Base-by-base conservation (phyloP, 345 rosid species). In the Viola odorata region DNA sequence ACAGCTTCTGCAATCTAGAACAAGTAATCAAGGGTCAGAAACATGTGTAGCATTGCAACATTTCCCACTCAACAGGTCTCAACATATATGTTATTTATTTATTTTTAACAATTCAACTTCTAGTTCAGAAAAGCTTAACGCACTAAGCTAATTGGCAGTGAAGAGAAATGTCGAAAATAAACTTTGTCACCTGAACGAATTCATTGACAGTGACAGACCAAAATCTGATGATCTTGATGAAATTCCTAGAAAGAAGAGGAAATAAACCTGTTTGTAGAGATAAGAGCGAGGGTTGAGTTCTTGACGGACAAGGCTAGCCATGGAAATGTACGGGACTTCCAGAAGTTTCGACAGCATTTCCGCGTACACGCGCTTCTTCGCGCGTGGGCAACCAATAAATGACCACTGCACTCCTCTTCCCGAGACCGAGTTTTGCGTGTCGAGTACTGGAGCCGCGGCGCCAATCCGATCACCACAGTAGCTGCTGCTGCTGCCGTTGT, bases 1-100 rank as follows among this genome's bases (percentile, higher is more conserved):
- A 87, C 82, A 10, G 96, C 85, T 69, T 71, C 78, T 36, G 78
- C 84, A 58, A 82, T 79, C 88, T 82, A 69, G 1, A 62, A 5
- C 37, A 5, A 4, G 16, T 15, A 23, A 40, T 9, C 11, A 6
- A 36, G 7, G 13, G 37, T 14, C 0, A 17, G 50, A 3, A 47
- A 37, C 11, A 52, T 17, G 58, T 13, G 5, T 3, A 45, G 15
- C 23, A 41, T 3, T 6, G 17, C 53, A 41, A 8, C 3, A 48
- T 48, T 16, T 13, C 51, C 16, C 12, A 12, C n/a, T n/a, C n/a
- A n/a, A n/a, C n/a, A n/a, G n/a, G n/a, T n/a, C n/a, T n/a, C n/a
- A n/a, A n/a, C n/a, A n/a, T n/a, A n/a, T n/a, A n/a, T n/a, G n/a
- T n/a, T n/a, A n/a, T n/a, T n/a, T n/a, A n/a, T n/a, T n/a, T n/a